These are phyloP conservation scores for Periglandula ipomoeae DNA, from an alignment of 2,329 filamentous ascomycete species.

Conservation along the genomic window DNA sequence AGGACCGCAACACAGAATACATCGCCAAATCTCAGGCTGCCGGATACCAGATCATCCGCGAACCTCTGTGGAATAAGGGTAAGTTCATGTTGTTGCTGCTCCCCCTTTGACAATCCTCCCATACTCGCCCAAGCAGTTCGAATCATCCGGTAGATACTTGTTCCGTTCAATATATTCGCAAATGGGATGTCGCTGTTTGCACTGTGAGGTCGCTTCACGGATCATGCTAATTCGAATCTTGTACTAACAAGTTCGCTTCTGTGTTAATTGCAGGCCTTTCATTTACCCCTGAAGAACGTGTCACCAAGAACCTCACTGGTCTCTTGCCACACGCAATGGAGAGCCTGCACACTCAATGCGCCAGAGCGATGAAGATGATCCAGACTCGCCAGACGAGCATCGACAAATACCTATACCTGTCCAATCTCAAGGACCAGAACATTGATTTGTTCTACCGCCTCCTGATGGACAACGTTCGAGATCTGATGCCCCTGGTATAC, in stretches of 20 bases:
- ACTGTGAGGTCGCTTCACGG: not conserved
- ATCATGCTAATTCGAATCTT: not conserved
- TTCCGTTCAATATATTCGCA: constrained; percentile 1
- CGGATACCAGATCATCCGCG: constrained; percentile 52
- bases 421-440: constrained; percentile 64
- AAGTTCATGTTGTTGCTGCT: constrained; percentile 15
- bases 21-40: constrained; percentile 39
- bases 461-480: constrained; percentile 66
- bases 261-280: constrained; percentile 40
- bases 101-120: too few species aligned
- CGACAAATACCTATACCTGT: constrained; percentile 80
- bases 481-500: constrained; percentile 77
- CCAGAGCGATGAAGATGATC: constrained; percentile 66
- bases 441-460: constrained; percentile 77
- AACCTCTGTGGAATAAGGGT: constrained; percentile 61
- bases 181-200: not conserved
- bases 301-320: constrained; percentile 55
- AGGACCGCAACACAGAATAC: constrained; percentile 45
- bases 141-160: constrained; percentile 1
- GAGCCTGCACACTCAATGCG: constrained; percentile 49
- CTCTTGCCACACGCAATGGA: constrained; percentile 57
- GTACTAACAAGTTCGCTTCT: constrained; percentile 1
- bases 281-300: constrained; percentile 55
- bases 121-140: too few species aligned
- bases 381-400: constrained; percentile 58